Evolutionary conservation across 2,329 filamentous ascomycete species (phyloP).

Genomic region (Aureobasidium sp.): DNA sequence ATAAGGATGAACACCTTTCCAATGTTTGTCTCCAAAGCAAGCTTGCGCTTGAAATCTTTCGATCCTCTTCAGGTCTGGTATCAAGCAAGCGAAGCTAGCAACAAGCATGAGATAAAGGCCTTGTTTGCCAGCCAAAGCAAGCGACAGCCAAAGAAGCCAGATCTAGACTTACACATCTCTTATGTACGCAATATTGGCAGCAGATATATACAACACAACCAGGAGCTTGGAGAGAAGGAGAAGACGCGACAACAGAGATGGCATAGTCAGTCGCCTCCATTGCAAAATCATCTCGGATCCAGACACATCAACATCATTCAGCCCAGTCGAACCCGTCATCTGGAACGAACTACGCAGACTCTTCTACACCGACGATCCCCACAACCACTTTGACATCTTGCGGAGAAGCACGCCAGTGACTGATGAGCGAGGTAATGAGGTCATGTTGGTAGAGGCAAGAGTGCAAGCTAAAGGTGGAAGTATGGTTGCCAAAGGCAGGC

Average conservation of each 20-base stretch:
- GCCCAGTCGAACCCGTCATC: conserved; percentile 1
- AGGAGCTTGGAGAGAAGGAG: background rate
- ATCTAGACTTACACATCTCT: background rate
- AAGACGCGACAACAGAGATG: background rate
- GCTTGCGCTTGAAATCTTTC: background rate
- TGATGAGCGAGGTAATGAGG: background rate
- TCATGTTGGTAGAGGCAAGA: background rate
- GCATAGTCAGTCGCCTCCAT: background rate
- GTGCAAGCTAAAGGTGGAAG: background rate
- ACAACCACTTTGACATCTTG: background rate
- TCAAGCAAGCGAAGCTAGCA: background rate
- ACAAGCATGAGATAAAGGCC: background rate
- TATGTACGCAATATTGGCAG: background rate
- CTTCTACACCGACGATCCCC: background rate
- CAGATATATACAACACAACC: background rate
- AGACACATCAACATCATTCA: background rate
- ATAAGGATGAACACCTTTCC: background rate
- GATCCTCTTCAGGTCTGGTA: background rate
- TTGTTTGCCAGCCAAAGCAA: background rate
- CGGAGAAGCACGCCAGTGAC: background rate
- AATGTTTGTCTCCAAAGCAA: background rate
- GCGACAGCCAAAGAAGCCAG: background rate
- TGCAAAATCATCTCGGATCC: background rate
- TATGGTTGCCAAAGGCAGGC: background rate
- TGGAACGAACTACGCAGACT: background rate